These are phyloP conservation scores for Metschnikowia kunwiensis DNA, from an alignment of 805 yeast genomes.

Conservation along the genomic window DNA sequence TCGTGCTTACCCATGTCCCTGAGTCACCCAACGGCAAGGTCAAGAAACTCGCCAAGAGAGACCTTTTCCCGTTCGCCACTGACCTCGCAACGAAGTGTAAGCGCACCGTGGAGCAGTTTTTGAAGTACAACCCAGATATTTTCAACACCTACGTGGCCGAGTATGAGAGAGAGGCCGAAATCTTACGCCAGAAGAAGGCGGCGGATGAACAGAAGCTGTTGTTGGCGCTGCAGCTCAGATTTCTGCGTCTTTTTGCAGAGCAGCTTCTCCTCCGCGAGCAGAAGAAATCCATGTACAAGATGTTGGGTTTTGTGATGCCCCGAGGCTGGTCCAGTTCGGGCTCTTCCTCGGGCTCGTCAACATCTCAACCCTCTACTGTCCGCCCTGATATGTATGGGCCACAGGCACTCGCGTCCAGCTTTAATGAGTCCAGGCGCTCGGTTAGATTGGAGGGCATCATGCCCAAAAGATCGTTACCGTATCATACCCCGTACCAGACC, in stretches of 20 bases:
- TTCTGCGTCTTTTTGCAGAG: conserved; percentile 4
- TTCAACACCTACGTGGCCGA: conserved; percentile 22
- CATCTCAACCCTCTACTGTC: no score
- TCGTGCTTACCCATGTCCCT: background rate
- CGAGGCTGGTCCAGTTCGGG: no score
- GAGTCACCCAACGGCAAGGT: conserved; percentile 32
- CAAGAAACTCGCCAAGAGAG: conserved; percentile 41
- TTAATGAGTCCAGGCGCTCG: conserved; percentile 3
- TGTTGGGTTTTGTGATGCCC: conserved; percentile 2
- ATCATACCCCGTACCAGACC: no score
- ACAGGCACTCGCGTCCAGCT: conserved; percentile 4
- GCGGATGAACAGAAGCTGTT: background rate
- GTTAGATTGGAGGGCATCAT: background rate
- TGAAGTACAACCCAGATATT: conserved; percentile 31
- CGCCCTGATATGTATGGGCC: conserved; percentile 9
- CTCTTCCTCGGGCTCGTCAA: no score
- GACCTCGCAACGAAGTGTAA: conserved; percentile 32
- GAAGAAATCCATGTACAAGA: conserved; percentile 3
- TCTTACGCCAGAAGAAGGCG: conserved; percentile 7
- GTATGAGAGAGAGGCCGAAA: conserved; percentile 9
- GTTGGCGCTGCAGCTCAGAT: background rate
- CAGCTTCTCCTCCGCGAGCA: conserved; percentile 4
- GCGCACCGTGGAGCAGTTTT: conserved; percentile 29
- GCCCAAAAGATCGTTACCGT: no score
- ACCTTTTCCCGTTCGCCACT: conserved; percentile 38